These are phyloP conservation scores for Trichosporon asahii DNA, from an alignment of 1,284 basidiomycete genomes.

Conservation along the genomic window DNA sequence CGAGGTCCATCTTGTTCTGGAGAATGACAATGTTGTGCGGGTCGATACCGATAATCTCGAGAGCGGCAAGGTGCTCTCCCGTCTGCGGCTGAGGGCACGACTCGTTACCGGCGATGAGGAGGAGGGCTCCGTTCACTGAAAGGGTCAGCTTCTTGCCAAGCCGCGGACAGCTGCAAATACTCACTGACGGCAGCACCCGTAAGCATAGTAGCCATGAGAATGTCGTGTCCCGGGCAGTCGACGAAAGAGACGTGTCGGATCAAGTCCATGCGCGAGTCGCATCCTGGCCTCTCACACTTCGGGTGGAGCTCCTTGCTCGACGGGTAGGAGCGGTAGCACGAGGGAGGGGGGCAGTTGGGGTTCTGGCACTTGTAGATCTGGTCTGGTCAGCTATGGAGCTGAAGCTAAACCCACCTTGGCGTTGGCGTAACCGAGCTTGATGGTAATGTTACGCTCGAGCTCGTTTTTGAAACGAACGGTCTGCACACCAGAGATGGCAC, in stretches of 20 bases:
- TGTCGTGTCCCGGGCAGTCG: slow-evolving; percentile 78
- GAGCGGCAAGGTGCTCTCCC: slow-evolving; percentile 94
- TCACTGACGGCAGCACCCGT: slow-evolving; percentile 93
- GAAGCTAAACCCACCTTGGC: slow-evolving; percentile 69
- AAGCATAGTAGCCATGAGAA: slow-evolving; percentile 98
- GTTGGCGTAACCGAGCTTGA: slow-evolving; percentile 97
- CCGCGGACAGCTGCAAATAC: slow-evolving; percentile 16
- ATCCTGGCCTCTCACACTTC: slow-evolving; percentile 87
- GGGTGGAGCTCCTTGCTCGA: slow-evolving; percentile 92
- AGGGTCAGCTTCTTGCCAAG: slow-evolving; percentile 2
- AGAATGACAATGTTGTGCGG: slow-evolving; percentile 92
- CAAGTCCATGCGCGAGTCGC: slow-evolving; percentile 84
- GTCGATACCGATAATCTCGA: slow-evolving; percentile 95
- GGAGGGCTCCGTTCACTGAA: slow-evolving; percentile 90
- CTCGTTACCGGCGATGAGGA: slow-evolving; percentile 95
- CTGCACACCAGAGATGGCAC: slow-evolving; percentile 98
- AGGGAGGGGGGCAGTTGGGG: slow-evolving; percentile 83
- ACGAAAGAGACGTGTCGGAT: slow-evolving; percentile 93
- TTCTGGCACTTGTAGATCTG: slow-evolving; percentile 99
- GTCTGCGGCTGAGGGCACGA: slow-evolving; percentile 99
- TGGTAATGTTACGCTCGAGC: slow-evolving; percentile 95
- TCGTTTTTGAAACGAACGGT: slow-evolving; percentile 99
- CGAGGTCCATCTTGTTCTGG: slow-evolving; percentile 95
- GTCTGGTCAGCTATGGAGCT: not conserved
- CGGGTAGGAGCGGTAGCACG: slow-evolving; percentile 89